phyloP scores from a whole-genome alignment of 768 basidiomycete species.

The Thelephora ganbajun region DNA sequence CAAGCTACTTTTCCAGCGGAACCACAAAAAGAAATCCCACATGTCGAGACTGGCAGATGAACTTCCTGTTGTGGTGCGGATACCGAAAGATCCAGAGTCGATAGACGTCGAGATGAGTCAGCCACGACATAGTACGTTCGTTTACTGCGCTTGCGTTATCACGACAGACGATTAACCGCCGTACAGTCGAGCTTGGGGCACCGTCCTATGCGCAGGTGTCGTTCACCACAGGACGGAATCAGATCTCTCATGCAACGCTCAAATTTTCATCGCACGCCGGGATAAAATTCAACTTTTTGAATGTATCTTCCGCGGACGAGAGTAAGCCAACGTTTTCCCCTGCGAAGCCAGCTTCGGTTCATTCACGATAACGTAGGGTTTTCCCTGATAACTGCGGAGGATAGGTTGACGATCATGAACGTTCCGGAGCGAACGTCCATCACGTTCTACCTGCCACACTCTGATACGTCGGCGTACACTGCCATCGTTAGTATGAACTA shows the following conservation, averaged over 20 bases:
- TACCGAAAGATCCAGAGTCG: conserved; percentile 49
- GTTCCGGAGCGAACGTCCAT: conserved; percentile 31
- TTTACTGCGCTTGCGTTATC: conserved; percentile 6
- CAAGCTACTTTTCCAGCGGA: conserved; percentile 54
- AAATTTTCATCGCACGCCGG: conserved; percentile 42
- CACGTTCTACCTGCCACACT: conserved; percentile 48
- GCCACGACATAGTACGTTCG: conserved; percentile 24
- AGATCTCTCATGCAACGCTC: conserved; percentile 37
- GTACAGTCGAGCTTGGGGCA: conserved; percentile 51
- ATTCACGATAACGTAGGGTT: too few species aligned
- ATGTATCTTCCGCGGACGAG: conserved; percentile 25
- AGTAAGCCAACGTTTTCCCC: conserved; percentile 15
- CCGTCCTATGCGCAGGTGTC: conserved; percentile 38
- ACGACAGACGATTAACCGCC: neutral
- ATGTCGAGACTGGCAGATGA: conserved; percentile 14
- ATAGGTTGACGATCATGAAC: conserved; percentile 32
- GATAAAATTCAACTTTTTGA: conserved; percentile 28
- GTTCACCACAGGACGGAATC: conserved; percentile 59
- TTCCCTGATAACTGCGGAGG: conserved; percentile 24
- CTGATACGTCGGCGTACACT: conserved; percentile 45
- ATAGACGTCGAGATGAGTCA: conserved; percentile 51
- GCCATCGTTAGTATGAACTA: conserved; percentile 35
- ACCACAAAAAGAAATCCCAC: conserved; percentile 21
- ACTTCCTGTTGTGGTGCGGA: conserved; percentile 32
- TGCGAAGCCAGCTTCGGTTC: too few species aligned